Evolutionary conservation across 1,139 yeast species (phyloP).

Genomic region (Pichia sp.): DNA sequence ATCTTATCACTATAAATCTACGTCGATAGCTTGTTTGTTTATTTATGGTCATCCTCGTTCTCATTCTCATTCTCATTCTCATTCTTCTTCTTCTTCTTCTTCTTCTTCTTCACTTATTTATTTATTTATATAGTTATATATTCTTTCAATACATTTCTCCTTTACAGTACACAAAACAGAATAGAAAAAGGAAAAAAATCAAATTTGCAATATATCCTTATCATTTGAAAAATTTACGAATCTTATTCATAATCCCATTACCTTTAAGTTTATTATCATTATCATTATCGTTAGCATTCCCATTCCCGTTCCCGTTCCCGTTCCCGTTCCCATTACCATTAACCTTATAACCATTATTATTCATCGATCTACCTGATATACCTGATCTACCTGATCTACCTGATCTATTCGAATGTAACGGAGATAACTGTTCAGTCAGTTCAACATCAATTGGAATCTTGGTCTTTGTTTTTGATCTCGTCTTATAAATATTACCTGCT

Average conservation of each 20-base stretch:
- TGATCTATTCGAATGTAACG: conserved; percentile 21
- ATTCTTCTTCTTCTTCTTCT: no score
- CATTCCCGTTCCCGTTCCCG: neutral
- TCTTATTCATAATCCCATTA: neutral
- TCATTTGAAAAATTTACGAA: conserved; percentile 1
- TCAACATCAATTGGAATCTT: conserved; percentile 38
- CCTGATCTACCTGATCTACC: conserved; percentile 14
- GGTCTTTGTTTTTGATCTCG: conserved; percentile 29
- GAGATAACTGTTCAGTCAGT: conserved; percentile 43
- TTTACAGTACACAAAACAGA: neutral
- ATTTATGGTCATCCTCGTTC: neutral
- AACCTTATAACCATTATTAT: no score
- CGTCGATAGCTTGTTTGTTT: neutral
- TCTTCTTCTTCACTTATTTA: neutral
- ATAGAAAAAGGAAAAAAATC: no score
- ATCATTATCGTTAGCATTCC: neutral
- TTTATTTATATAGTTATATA: neutral
- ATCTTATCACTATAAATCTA: no score
- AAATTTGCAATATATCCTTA: neutral
- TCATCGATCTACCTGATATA: conserved; percentile 4
- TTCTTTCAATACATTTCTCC: neutral
- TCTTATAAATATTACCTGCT: conserved; percentile 47
- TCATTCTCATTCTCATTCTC: neutral
- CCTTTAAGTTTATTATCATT: no score
- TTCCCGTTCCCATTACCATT: neutral